These are phyloP conservation scores for Colletotrichum kahawae DNA, from an alignment of 2,329 filamentous ascomycete genomes.

Conservation along the genomic window DNA sequence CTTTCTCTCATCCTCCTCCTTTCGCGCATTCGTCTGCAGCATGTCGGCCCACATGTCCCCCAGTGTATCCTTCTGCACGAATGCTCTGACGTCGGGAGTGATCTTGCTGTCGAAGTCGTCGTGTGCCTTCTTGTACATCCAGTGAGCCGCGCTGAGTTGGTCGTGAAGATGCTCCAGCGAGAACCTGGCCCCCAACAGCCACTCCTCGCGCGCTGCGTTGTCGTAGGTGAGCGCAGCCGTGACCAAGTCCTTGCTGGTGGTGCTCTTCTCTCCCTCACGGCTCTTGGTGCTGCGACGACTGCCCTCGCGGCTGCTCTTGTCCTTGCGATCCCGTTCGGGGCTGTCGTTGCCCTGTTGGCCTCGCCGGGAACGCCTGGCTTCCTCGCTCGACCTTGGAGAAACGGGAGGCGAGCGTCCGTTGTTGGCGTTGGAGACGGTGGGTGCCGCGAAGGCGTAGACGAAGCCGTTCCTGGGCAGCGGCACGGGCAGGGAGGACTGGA, in stretches of 20 bases:
- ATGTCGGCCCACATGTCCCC: constrained; percentile 4
- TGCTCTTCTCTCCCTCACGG: background rate
- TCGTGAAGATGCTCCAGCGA: background rate
- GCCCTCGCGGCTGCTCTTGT: background rate
- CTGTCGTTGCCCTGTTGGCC: background rate
- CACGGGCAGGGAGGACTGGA: background rate
- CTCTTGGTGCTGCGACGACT: background rate
- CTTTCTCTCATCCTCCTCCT: background rate
- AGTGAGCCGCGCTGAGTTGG: constrained; percentile 4
- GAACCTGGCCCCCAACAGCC: background rate
- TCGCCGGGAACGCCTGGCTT: background rate
- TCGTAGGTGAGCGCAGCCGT: background rate
- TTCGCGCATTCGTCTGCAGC: background rate
- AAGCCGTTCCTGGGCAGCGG: background rate
- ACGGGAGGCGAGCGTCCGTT: background rate
- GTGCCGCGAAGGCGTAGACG: background rate
- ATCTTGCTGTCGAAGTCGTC: background rate
- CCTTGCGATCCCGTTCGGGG: background rate
- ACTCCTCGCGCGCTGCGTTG: background rate
- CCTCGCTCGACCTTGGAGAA: background rate
- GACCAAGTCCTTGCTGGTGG: background rate
- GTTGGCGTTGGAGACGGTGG: background rate
- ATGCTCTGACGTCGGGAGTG: background rate
- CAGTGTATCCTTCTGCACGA: background rate
- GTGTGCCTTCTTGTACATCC: background rate